Evolutionary conservation across 2,329 filamentous ascomycete genomes (phyloP), one percentile per base, ranked within the genome.

Genomic region (Penicillium sp.): DNA sequence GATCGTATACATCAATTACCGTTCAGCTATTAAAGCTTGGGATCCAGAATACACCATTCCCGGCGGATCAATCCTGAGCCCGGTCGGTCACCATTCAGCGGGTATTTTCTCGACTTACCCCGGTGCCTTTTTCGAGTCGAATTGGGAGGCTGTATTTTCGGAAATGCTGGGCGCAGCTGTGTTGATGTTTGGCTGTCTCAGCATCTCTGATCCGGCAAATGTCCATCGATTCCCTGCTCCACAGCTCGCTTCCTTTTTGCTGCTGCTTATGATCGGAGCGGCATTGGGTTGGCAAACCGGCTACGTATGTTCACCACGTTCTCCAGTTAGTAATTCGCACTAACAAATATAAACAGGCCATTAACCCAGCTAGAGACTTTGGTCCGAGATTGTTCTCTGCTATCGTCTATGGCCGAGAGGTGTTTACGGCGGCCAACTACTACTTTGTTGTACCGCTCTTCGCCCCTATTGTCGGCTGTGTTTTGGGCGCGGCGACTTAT

Each of bases 201-300:
- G 64, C 19, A 68, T 71, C 45, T 63, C 63, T 0, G 67, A 71
- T 50, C 66, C 68, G 1, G 50, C 21, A 6, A 71, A 71, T 60
- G 62, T 63, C 0, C 27, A 41, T 11, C 58, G 69, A 2, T 70
- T 70, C 48, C 63, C 60, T 15, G 59, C 69, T 9, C 65, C 68
- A 5, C 69, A 71, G 40, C 8, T 71, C 6, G 64, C 68, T 1
- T 40, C 61, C 16, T 70, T 70, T 34, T 27, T 71, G 55, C 59
- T 71, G 13, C 60, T 71, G 15, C 59, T 68, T 16, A 60, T 60
- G 21, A 71, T 71, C 25, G 68, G 69, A n/a, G 67, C 69, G 2
- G 61, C 69, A 3, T 25, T 71, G 36, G 68, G 69, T n/a, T 71
- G 69, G 69, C 68, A 71, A 60, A 71, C 69, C 7, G 70, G 70